Conservation (phyloP, 371 early-diverging fungal genomes). For the Fennellomyces sp. region DNA sequence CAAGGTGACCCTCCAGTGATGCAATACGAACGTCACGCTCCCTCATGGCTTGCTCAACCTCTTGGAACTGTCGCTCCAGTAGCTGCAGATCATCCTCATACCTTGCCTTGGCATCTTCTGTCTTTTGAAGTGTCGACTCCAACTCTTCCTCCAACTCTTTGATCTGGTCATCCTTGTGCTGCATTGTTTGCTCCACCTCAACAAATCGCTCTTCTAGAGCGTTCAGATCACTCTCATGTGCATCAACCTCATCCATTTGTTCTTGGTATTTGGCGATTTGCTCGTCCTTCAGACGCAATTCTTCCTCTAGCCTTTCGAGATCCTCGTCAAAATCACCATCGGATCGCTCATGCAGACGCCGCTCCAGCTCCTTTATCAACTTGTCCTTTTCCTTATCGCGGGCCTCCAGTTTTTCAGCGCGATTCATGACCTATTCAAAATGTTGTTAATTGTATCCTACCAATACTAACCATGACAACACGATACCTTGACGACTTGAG, state of each 20-base stretch:
- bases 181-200: constrained; percentile 11
- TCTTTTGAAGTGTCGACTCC: constrained; percentile 10
- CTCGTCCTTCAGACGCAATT: constrained; percentile 19
- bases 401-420: constrained; percentile 15
- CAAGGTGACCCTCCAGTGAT: constrained; percentile 35
- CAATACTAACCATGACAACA: not conserved
- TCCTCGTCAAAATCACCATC: constrained; percentile 17
- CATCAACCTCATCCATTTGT: constrained; percentile 14
- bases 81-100: constrained; percentile 24
- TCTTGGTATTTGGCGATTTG: constrained; percentile 20
- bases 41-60: constrained; percentile 27
- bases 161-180: constrained; percentile 23
- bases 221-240: constrained; percentile 16
- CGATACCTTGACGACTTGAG: constrained; percentile 35
- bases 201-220: constrained; percentile 19
- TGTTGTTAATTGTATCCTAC: too few relatives aligned
- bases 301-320: constrained; percentile 28
- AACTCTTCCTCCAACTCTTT: constrained; percentile 15
- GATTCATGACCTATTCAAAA: constrained; percentile 13
- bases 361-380: constrained; percentile 17
- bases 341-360: constrained; percentile 7
- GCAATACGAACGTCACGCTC: constrained; percentile 46
- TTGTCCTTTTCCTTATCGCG: constrained; percentile 21
- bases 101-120: constrained; percentile 17
- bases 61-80: constrained; percentile 23